Evolutionary conservation across 1,284 basidiomycete species (phyloP), one percentile per base, ranked within the genome.

Genomic region (Athelia psychrophila): DNA sequence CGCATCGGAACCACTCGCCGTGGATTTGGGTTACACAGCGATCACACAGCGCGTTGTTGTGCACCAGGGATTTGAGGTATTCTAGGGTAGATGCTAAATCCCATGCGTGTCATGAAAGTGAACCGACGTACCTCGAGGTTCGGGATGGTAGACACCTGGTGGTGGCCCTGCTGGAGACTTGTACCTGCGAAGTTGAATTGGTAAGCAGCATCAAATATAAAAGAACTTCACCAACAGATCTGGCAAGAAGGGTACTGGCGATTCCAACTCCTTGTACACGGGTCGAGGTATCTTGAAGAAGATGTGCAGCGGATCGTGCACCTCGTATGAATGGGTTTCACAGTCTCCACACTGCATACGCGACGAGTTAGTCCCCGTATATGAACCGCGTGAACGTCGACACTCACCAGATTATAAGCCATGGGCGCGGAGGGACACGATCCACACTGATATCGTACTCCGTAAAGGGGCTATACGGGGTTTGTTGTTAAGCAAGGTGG

Each of bases 1-100:
- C 91, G 63, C 93, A 96, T 57, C 89, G 81, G 68, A 88, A 88
- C 93, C 93, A 96, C 56, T 83, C 81, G 8, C 93, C 93, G 22
- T 76, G 70, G 54, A 95, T 93, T 33, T 70, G 74, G 22, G 72
- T 76, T 77, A 91, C 82, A 64, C 90, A 91, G 47, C 82, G 77
- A 66, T 93, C 91, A 58, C 90, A 93, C 10, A 89, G 67, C 15
- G 88, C 84, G 40, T 78, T 76, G 4, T 71, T 64, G 66, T 95
- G 92, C 46, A 79, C 65, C 3, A 95, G 74, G 49, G 77, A 70
- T 27, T 73, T 72, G 15, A 95, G 75, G 66, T 94, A 94, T 30
- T 77, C 91, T 91, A 54, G 6, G 44, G 33, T 38, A 13, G 32
- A 53, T 44, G 50, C 36, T 22, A 27, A 47, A 48, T 32, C 16